Evolutionary conservation across 179 eudicot genomes (phyloP).

Genomic region (Silene noctiflora): DNA sequence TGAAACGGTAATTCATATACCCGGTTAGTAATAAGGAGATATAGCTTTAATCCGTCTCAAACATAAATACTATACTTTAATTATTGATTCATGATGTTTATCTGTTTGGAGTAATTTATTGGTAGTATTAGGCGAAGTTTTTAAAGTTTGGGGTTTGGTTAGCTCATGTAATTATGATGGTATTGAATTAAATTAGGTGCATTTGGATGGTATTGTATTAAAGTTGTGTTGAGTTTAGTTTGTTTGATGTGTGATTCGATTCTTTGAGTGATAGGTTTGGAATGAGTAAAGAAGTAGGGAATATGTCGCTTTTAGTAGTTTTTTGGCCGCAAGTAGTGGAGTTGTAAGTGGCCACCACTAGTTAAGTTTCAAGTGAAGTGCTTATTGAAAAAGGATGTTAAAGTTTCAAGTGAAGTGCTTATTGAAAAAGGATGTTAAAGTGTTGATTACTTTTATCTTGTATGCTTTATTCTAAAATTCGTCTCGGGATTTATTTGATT

Average conservation of each 20-base stretch:
- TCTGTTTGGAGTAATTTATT: neutral
- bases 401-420: constrained; percentile 2
- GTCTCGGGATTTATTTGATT: neutral
- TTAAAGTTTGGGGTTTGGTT: neutral
- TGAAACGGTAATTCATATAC: too few relatives aligned
- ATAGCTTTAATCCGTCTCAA: too few relatives aligned
- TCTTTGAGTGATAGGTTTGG: constrained; percentile 7
- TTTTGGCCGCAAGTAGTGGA: constrained; percentile 1
- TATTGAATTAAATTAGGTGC: constrained; percentile 4
- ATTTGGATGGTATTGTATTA: neutral
- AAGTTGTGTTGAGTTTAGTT: neutral
- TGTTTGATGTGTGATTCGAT: neutral
- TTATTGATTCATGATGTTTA: neutral
- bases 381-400: neutral
- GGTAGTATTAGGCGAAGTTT: constrained; percentile 1
- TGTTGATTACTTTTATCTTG: too few relatives aligned
- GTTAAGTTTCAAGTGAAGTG: constrained; percentile 8
- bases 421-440: neutral
- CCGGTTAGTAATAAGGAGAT: too few relatives aligned
- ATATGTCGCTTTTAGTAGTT: constrained; percentile 15
- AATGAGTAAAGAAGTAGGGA: neutral
- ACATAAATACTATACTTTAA: neutral
- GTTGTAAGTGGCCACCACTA: constrained; percentile 11
- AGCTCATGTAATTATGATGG: neutral
- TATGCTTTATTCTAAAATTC: neutral